These are phyloP conservation scores for Haplosporangium sp. DNA, from an alignment of 371 early-diverging fungal genomes.

Conservation along the genomic window DNA sequence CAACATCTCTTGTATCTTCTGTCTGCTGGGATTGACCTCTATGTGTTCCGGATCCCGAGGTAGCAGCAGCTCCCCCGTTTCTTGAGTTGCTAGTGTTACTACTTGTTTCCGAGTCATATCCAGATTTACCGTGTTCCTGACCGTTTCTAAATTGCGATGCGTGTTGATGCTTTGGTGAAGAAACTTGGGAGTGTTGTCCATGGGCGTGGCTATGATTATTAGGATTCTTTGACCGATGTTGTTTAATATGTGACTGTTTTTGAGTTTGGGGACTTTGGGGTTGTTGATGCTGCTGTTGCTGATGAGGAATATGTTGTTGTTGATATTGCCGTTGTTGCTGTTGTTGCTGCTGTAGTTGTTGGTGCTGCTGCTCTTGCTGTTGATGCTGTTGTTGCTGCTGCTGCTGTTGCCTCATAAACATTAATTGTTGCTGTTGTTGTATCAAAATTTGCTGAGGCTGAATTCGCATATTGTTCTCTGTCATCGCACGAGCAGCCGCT, in stretches of 20 bases:
- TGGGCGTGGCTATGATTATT: conserved; percentile 6
- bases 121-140: conserved; percentile 14
- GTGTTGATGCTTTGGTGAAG: conserved; percentile 33
- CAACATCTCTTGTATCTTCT: conserved; percentile 29
- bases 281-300: conserved; percentile 21
- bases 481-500: conserved; percentile 13
- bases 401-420: conserved; percentile 50
- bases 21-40: conserved; percentile 14
- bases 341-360: conserved; percentile 59
- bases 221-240: conserved; percentile 14
- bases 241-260: conserved; percentile 35
- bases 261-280: conserved; percentile 24
- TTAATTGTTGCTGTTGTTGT: conserved; percentile 64
- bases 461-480: conserved; percentile 67
- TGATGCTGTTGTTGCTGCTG: conserved; percentile 58
- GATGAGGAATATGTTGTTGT: conserved; percentile 35
- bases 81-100: not conserved
- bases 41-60: conserved; percentile 1
- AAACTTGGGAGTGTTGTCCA: conserved; percentile 24
- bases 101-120: conserved; percentile 16
- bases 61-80: not conserved
- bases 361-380: conserved; percentile 61
- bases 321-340: conserved; percentile 34
- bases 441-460: conserved; percentile 67
- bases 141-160: conserved; percentile 13